Evolutionary conservation across 1,284 basidiomycete genomes (phyloP).

Genomic region (Naganishia sp.): DNA sequence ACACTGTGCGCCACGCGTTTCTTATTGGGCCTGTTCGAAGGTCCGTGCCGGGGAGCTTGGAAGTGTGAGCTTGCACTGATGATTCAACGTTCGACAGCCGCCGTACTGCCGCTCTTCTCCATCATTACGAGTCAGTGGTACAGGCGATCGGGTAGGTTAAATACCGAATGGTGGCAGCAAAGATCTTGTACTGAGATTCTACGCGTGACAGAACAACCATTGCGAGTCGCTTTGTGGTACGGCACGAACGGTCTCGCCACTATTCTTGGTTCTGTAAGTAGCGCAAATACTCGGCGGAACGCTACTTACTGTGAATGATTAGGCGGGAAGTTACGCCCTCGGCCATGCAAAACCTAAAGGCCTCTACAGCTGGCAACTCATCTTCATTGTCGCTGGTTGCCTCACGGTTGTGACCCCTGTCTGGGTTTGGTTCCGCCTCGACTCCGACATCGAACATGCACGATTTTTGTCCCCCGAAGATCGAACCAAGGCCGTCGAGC

Average conservation of each 20-base stretch:
- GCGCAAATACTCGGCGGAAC: neutral
- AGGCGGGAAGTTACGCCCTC: conserved; percentile 39
- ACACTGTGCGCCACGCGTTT: conserved; percentile 47
- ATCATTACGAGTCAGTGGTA: conserved; percentile 54
- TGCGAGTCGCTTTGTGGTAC: conserved; percentile 51
- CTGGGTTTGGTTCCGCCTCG: conserved; percentile 46
- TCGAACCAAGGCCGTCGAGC: conserved; percentile 51
- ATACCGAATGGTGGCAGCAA: conserved; percentile 1
- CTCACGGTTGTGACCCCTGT: conserved; percentile 51
- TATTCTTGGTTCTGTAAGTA: conserved; percentile 41
- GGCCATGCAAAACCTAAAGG: conserved; percentile 44
- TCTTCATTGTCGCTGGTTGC: conserved; percentile 51
- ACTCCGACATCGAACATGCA: conserved; percentile 48
- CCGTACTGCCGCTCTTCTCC: conserved; percentile 53
- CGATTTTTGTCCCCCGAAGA: conserved; percentile 52
- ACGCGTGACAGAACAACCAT: conserved; percentile 33
- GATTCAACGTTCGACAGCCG: conserved; percentile 33
- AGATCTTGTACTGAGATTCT: neutral
- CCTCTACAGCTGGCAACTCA: conserved; percentile 50
- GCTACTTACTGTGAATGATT: neutral
- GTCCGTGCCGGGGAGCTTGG: neutral
- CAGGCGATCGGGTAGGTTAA: conserved; percentile 44
- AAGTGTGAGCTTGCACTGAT: no score
- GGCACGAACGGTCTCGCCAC: conserved; percentile 51
- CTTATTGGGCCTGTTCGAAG: conserved; percentile 53